phyloP scores from a whole-genome alignment of 352 stramenopile species.

The Phytophthora fragariaefolia region DNA sequence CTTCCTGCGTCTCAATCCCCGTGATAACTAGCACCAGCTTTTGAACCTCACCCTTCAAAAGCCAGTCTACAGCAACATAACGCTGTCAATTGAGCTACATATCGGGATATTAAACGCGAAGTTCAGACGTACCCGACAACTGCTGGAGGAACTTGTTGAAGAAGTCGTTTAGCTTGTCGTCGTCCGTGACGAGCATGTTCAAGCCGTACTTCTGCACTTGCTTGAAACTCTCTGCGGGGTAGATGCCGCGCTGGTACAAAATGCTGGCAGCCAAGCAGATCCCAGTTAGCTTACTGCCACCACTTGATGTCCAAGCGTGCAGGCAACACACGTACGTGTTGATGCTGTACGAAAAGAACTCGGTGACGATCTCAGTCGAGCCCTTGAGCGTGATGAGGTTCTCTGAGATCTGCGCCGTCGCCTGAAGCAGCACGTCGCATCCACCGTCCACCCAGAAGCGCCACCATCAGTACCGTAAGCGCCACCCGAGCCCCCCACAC shows the following conservation, averaged over 20 bases:
- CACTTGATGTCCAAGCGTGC: no score
- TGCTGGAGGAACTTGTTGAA: conserved; percentile 94
- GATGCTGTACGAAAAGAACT: conserved; percentile 99
- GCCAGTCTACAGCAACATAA: conserved; percentile 80
- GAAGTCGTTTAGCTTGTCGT: conserved; percentile 97
- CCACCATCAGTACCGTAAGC: conserved; percentile 2
- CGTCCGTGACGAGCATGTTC: conserved; percentile 97
- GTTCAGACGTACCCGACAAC: conserved; percentile 68
- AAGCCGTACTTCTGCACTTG: conserved; percentile 98
- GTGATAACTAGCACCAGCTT: conserved; percentile 98
- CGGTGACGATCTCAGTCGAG: conserved; percentile 98
- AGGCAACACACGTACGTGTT: conserved; percentile 93
- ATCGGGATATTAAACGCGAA: neutral
- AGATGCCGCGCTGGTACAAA: conserved; percentile 97
- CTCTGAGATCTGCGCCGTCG: conserved; percentile 74
- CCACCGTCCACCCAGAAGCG: neutral
- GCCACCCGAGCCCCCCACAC: neutral
- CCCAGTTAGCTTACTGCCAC: conserved; percentile 21
- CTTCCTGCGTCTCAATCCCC: conserved; percentile 96
- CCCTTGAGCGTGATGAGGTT: conserved; percentile 99
- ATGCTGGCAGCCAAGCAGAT: conserved; percentile 65
- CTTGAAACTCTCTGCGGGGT: conserved; percentile 98
- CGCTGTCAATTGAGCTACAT: neutral
- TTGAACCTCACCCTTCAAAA: conserved; percentile 95
- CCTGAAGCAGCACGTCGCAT: conserved; percentile 39